Conservation (phyloP, 31 red algal species). For the Porphyra umbilicalis region DNA sequence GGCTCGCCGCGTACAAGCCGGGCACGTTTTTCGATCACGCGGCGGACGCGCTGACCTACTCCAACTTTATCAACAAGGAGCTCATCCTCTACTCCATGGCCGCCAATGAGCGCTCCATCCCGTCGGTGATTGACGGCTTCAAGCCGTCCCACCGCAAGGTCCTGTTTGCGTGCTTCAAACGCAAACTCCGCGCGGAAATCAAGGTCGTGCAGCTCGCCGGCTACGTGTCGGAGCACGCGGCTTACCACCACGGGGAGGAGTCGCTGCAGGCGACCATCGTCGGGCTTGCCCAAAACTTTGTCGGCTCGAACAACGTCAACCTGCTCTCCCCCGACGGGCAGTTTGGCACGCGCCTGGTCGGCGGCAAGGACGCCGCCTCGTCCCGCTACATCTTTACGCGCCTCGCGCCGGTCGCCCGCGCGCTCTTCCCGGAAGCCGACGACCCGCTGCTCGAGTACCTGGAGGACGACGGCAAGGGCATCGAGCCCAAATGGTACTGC, state of each 20-base stretch:
- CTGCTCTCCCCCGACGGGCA: slow-evolving; percentile 94
- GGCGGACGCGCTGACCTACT: slow-evolving; percentile 80
- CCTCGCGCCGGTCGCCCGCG: slow-evolving; percentile 78
- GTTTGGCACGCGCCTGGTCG: slow-evolving; percentile 95
- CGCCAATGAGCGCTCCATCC: slow-evolving; percentile 96
- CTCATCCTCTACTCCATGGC: slow-evolving; percentile 93
- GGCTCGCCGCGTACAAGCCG: slow-evolving; percentile 67
- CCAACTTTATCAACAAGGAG: slow-evolving; percentile 99
- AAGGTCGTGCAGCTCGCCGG: slow-evolving; percentile 98
- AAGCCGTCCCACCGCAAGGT: slow-evolving; percentile 98
- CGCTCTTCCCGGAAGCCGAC: slow-evolving; percentile 82
- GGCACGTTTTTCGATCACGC: slow-evolving; percentile 90
- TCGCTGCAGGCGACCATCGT: slow-evolving; percentile 94
- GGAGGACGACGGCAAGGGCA: slow-evolving; percentile 83
- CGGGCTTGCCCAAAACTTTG: slow-evolving; percentile 96
- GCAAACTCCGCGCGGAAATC: slow-evolving; percentile 80
- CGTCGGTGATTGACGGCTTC: slow-evolving; percentile 89
- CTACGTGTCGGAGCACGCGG: slow-evolving; percentile 92
- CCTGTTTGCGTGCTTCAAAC: slow-evolving; percentile 91
- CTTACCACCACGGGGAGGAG: slow-evolving; percentile 98
- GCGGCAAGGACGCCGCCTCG: slow-evolving; percentile 99
- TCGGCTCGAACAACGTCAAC: slow-evolving; percentile 95
- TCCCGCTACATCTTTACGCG: slow-evolving; percentile 98
- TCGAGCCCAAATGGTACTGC: slow-evolving; percentile 96
- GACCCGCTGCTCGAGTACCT: slow-evolving; percentile 84